phyloP scores from a whole-genome alignment of 495 filamentous ascomycete species.

The Podospora fimiseda region DNA sequence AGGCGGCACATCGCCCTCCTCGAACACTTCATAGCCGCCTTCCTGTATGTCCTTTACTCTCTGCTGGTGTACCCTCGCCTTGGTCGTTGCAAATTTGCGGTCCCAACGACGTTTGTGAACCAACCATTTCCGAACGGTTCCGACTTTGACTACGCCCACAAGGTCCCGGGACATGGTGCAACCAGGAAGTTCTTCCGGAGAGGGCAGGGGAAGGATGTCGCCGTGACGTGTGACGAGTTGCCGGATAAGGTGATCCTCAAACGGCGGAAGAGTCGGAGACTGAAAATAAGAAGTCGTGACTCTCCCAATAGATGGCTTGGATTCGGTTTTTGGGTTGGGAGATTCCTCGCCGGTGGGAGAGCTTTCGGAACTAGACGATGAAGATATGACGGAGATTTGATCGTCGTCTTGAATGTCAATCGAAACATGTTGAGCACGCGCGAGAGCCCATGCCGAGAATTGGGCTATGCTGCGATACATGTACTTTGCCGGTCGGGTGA shows the following conservation, averaged over 20 bases:
- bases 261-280: conserved; percentile 59
- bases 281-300: too few relatives aligned
- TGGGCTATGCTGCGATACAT: conserved; percentile 89
- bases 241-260: conserved; percentile 81
- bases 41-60: conserved; percentile 61
- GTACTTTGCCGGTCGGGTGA: conserved; percentile 87
- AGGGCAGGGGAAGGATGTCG: conserved; percentile 57
- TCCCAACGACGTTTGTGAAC: conserved; percentile 65
- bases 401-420: conserved; percentile 81
- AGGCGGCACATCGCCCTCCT: conserved; percentile 68
- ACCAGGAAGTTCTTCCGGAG: conserved; percentile 52
- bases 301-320: conserved; percentile 52
- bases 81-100: conserved; percentile 56
- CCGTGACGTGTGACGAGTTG: conserved; percentile 77
- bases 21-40: conserved; percentile 59
- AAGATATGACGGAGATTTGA: conserved; percentile 68
- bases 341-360: not conserved
- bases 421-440: conserved; percentile 66
- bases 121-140: conserved; percentile 79
- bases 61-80: conserved; percentile 59
- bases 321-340: conserved; percentile 4
- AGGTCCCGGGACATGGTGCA: conserved; percentile 54
- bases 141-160: conserved; percentile 73
- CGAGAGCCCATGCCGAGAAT: conserved; percentile 85
- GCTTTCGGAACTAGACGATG: conserved; percentile 44